Evolutionary conservation across 768 basidiomycete species (phyloP), one percentile per base, ranked within the genome.

Genomic region (Mycena leptocephala): DNA sequence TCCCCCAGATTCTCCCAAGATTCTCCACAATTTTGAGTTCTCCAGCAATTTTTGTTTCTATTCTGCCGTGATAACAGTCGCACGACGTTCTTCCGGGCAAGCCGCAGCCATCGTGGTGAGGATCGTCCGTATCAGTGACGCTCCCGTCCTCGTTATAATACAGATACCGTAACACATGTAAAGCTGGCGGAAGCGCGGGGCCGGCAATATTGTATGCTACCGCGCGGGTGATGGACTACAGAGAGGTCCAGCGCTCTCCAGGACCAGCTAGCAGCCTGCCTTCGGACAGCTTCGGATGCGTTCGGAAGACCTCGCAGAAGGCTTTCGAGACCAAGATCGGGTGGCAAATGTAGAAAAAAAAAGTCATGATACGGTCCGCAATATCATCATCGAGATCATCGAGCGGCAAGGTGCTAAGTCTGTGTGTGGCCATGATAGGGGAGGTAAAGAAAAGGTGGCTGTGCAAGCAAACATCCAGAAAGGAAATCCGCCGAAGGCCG

Each of bases 141-240:
- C 39, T 30, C n/a, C n/a, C n/a, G n/a, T n/a, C n/a, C 18, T 66
- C 14, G 10, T 64, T 20, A 51, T 46, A 1, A 20, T 46, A 14
- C 43, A 20, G 43, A 20, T 46, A 46, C 43, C 43, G 43, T 2
- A 46, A 6, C 16, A 46, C 43, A 4, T 75, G 68, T 37, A 84
- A 53, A 3, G 81, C 81, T 68, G 81, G 78, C 64, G 83, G 80
- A 39, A 83, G 68, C 5, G 79, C 78, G 18, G 81, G 79, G 2
- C 83, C 82, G 10, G 79, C 78, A 22, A 80, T 61, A 41, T 81
- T 83, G 55, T 79, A 82, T 10, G 81, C 79, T 11, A 84, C 79
- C 8, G 78, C 78, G 11, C 79, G 78, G 2, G 80, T 66, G 33
- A 82, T 75, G 37, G 79, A 80, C 51, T 70, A 8, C 24, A n/a